A percentile compares a stretch with the other conserved stretches of the same genome.
Conservation (phyloP, 2,329 filamentous ascomycete genomes). For the Coniochaeta prunicola region DNA sequence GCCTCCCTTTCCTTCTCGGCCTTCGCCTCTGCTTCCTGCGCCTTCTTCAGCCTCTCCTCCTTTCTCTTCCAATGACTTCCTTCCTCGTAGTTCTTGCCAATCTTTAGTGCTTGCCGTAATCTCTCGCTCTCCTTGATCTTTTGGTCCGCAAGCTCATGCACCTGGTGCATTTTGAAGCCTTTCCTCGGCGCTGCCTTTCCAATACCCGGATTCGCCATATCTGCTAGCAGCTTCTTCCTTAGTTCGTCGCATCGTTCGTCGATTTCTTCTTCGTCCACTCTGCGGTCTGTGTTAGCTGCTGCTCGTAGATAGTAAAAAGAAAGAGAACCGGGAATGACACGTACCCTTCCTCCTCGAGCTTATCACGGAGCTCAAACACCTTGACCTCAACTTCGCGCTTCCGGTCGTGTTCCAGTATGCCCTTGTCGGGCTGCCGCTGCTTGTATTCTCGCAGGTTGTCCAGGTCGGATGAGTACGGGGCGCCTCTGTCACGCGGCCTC, state of each 20-base stretch:
- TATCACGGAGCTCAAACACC: constrained; percentile 82
- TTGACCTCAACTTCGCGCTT: constrained; percentile 88
- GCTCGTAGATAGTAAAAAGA: background rate
- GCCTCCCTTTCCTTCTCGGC: background rate
- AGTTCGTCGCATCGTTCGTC: constrained; percentile 65
- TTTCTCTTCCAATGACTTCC: constrained; percentile 80
- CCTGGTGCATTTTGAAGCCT: constrained; percentile 81
- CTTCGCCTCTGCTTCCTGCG: constrained; percentile 30
- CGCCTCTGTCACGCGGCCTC: constrained; percentile 70
- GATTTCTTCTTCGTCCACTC: constrained; percentile 83
- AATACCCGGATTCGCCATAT: constrained; percentile 38
- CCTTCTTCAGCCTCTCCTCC: constrained; percentile 56
- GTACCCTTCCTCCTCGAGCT: constrained; percentile 84
- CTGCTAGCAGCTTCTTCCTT: constrained; percentile 53
- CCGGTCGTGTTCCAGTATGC: constrained; percentile 89
- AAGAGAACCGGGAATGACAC: constrained; percentile 18
- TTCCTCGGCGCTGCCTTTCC: constrained; percentile 32
- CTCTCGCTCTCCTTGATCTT: constrained; percentile 95
- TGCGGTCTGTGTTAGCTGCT: constrained; percentile 23
- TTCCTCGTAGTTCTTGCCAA: constrained; percentile 78
- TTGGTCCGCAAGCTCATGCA: constrained; percentile 91
- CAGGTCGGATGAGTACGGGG: constrained; percentile 68
- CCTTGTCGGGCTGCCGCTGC: constrained; percentile 79
- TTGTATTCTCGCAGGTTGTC: constrained; percentile 60
- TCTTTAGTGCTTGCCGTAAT: constrained; percentile 77